Conservation (phyloP, 371 early-diverging fungal genomes). For the Furculomyces boomerangus region DNA sequence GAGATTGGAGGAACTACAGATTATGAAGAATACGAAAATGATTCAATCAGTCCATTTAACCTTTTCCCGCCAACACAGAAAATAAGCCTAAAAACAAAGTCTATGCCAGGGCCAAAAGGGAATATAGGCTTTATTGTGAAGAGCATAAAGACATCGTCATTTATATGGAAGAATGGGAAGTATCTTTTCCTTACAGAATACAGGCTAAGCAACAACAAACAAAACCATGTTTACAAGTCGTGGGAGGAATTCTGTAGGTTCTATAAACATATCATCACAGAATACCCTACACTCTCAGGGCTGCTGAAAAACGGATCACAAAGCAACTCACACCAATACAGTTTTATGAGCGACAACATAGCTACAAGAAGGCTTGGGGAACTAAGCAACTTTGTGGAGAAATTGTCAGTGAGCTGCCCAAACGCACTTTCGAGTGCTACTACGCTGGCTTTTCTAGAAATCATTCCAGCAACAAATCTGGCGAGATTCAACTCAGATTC, state of each 20-base stretch:
- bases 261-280: constrained; percentile 6
- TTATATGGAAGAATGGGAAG: constrained; percentile 24
- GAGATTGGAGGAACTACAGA: too few relatives aligned
- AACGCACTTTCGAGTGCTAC: background rate
- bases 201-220: constrained; percentile 9
- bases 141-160: constrained; percentile 5
- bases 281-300: background rate
- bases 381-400: background rate
- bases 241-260: constrained; percentile 20
- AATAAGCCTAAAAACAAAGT: background rate
- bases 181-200: constrained; percentile 17
- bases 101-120: background rate
- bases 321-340: background rate
- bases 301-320: background rate
- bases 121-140: background rate
- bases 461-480: too few relatives aligned
- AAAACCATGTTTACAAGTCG: constrained; percentile 11
- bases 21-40: background rate
- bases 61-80: background rate
- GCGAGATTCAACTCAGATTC: too few relatives aligned
- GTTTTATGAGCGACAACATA: constrained; percentile 3
- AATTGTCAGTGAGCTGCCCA: background rate
- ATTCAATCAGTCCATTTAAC: background rate
- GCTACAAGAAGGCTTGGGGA: background rate
- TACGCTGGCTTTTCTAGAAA: background rate